Evolutionary conservation across 345 rosid genomes (phyloP).

Genomic region (Pistacia integerrima): DNA sequence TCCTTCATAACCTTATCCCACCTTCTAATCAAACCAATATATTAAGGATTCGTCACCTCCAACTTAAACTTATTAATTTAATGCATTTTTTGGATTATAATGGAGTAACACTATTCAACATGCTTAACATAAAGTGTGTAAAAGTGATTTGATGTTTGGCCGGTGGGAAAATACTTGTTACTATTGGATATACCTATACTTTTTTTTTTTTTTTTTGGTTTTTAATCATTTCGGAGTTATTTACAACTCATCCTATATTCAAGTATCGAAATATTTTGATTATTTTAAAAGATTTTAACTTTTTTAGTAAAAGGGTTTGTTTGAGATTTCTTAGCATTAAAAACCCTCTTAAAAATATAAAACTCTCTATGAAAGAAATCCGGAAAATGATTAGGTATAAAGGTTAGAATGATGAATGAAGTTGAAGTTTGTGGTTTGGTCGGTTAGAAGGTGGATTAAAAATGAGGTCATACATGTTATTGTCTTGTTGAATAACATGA

Average conservation of each 20-base stretch:
- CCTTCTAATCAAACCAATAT: neutral
- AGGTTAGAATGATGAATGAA: neutral
- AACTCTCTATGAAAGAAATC: no score
- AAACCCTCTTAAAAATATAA: no score
- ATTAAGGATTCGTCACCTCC: neutral
- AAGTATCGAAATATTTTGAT: no score
- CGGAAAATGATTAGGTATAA: neutral
- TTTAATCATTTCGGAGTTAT: neutral
- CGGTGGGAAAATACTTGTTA: neutral
- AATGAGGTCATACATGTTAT: neutral
- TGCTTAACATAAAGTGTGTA: neutral
- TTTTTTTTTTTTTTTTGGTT: no score
- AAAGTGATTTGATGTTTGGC: conserved; percentile 7
- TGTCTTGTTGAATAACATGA: neutral
- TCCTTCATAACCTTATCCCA: conserved; percentile 6
- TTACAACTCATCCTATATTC: no score
- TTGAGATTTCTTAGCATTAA: no score
- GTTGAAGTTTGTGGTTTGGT: conserved; percentile 12
- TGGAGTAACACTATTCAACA: neutral
- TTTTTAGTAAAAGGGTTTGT: no score
- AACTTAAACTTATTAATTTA: neutral
- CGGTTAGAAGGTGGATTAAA: conserved; percentile 4
- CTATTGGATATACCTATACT: neutral
- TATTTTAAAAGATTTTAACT: no score
- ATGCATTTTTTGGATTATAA: conserved; percentile 7